phyloP scores from a whole-genome alignment of 169 alveolate genomes.

The Eimeria falciformis region DNA sequence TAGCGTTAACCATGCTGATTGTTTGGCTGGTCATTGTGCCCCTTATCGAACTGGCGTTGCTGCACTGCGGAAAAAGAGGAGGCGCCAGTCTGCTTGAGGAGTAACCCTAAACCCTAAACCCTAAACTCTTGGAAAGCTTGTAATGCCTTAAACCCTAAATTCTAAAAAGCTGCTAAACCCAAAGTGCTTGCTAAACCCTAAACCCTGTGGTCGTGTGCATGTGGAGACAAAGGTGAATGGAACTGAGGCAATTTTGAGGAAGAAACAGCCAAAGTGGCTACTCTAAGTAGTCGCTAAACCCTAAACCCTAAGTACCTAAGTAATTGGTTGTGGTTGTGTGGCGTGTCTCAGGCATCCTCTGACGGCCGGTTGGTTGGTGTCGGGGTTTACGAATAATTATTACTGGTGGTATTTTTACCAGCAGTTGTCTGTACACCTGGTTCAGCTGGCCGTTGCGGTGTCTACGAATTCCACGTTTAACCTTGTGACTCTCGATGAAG shows the following conservation, averaged over 20 bases:
- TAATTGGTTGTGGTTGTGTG: too few species aligned
- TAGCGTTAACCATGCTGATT: slow-evolving; percentile 3
- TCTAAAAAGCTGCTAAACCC: too few species aligned
- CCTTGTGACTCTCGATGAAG: neutral
- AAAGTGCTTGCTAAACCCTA: neutral
- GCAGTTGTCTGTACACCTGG: slow-evolving; percentile 49
- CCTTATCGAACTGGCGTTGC: neutral
- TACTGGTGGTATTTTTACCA: slow-evolving; percentile 34
- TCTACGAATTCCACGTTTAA: neutral
- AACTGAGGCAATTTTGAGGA: too few species aligned
- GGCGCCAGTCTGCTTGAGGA: neutral
- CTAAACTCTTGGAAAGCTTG: too few species aligned
- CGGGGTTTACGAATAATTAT: neutral
- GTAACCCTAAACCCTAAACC: slow-evolving; percentile 7
- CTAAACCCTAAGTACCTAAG: too few species aligned
- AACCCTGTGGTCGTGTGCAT: too few species aligned
- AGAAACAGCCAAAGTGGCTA: too few species aligned
- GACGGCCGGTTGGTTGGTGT: slow-evolving; percentile 33
- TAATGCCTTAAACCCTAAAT: neutral
- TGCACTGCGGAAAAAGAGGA: neutral
- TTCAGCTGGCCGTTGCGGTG: neutral
- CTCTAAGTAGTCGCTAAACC: too few species aligned
- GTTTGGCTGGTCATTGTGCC: slow-evolving; percentile 11
- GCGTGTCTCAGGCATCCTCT: slow-evolving; percentile 16
- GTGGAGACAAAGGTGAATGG: too few species aligned